Conservation (phyloP, 2,329 filamentous ascomycete species). For the Teratosphaeria zuluensis region DNA sequence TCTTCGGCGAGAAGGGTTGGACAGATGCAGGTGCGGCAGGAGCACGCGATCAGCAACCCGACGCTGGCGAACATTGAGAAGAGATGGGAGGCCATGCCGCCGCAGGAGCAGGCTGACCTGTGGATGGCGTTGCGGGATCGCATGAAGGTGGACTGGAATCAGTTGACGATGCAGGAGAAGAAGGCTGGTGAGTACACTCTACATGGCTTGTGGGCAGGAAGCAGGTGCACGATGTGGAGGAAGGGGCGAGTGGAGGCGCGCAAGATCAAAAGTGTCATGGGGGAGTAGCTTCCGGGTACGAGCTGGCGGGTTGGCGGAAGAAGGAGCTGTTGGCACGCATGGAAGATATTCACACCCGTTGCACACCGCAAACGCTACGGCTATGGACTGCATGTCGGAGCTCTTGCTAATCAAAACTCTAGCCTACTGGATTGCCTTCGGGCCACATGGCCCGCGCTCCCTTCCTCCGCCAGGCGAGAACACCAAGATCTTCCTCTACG, state of each 20-base stretch:
- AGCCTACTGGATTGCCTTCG: slow-evolving; percentile 99
- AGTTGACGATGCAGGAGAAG: slow-evolving; percentile 94
- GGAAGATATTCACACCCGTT: background rate
- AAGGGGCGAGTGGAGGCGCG: background rate
- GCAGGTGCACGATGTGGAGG: background rate
- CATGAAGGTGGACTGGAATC: slow-evolving; percentile 97
- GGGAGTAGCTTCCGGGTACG: background rate
- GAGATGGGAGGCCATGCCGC: slow-evolving; percentile 96
- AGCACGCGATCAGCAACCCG: slow-evolving; percentile 94
- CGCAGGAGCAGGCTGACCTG: slow-evolving; percentile 96
- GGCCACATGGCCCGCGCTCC: slow-evolving; percentile 87
- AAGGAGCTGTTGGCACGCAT: slow-evolving; percentile 1
- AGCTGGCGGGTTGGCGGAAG: background rate
- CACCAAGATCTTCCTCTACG: slow-evolving; percentile 67
- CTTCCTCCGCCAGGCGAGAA: slow-evolving; percentile 73
- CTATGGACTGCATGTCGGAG: background rate
- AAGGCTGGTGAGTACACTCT: slow-evolving; percentile 59
- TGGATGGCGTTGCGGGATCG: slow-evolving; percentile 98
- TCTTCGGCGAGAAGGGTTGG: background rate
- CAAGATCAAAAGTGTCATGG: background rate
- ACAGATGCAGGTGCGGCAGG: slow-evolving; percentile 46
- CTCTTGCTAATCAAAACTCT: slow-evolving; percentile 16
- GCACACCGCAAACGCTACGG: background rate
- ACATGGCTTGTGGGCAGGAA: background rate
- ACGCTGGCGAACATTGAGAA: slow-evolving; percentile 98